A percentile compares a stretch with the other conserved stretches of the same genome.
Conservation (phyloP, 2,329 filamentous ascomycete genomes). For the Aspergillus chevalieri region DNA sequence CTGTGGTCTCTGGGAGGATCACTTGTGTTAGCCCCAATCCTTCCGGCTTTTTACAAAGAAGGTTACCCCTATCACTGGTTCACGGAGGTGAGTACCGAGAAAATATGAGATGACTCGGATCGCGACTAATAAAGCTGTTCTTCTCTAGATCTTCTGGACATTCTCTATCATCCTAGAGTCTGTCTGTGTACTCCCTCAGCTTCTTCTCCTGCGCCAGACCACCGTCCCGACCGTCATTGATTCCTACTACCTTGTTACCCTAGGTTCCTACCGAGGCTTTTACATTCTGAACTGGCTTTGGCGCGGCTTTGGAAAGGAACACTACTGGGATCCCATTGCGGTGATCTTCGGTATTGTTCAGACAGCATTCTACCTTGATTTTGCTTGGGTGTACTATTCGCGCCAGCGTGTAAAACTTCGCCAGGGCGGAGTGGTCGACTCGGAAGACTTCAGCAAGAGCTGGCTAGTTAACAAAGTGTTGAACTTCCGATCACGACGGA, state of each 20-base stretch:
- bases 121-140: slow-evolving; percentile 1
- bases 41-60: slow-evolving; percentile 62
- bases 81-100: slow-evolving; percentile 32
- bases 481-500: slow-evolving; percentile 41
- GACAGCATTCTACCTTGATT: slow-evolving; percentile 84
- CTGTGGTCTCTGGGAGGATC: slow-evolving; percentile 62
- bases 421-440: slow-evolving; percentile 79
- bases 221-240: slow-evolving; percentile 92
- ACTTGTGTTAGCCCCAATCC: slow-evolving; percentile 63
- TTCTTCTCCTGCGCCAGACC: slow-evolving; percentile 88
- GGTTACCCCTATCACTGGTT: slow-evolving; percentile 36
- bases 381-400: slow-evolving; percentile 94
- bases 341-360: slow-evolving; percentile 85
- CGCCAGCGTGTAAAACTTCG: slow-evolving; percentile 90
- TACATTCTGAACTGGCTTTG: slow-evolving; percentile 91
- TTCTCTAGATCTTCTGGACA: slow-evolving; percentile 65
- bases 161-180: slow-evolving; percentile 92
- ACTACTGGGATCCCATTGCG: slow-evolving; percentile 62
- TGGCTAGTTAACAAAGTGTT: slow-evolving; percentile 79
- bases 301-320: slow-evolving; percentile 55
- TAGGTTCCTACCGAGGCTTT: slow-evolving; percentile 80
- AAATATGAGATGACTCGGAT: neutral
- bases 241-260: slow-evolving; percentile 85
- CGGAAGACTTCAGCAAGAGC: slow-evolving; percentile 76
- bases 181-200: slow-evolving; percentile 81